Evolutionary conservation across 2,329 filamentous ascomycete genomes (phyloP).

Genomic region (Gnomoniopsis sp.): DNA sequence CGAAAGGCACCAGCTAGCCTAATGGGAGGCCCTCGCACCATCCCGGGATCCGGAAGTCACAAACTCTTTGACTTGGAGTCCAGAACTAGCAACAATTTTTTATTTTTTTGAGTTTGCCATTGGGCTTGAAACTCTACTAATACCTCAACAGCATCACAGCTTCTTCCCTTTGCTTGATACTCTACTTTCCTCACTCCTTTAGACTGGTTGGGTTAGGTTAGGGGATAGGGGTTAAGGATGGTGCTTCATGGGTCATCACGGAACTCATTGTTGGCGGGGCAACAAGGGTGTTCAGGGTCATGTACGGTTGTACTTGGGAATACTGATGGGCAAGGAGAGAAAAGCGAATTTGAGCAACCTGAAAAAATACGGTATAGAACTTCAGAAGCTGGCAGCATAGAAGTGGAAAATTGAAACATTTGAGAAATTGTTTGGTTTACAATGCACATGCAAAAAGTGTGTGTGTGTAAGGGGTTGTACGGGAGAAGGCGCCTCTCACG

Average conservation of each 20-base stretch:
- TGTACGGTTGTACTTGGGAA: not conserved
- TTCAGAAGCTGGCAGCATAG: constrained; percentile 1
- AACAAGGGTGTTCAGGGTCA: constrained; percentile 13
- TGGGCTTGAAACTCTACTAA: constrained; percentile 6
- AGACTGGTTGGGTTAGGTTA: constrained; percentile 9
- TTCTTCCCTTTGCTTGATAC: not conserved
- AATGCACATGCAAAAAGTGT: not conserved
- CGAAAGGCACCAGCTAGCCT: too few species aligned
- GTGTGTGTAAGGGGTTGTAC: too few species aligned
- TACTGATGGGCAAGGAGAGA: constrained; percentile 1
- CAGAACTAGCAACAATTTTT: not conserved
- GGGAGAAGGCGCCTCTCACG: too few species aligned
- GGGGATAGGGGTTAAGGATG: not conserved
- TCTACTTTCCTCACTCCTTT: constrained; percentile 9
- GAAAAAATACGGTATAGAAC: constrained; percentile 12
- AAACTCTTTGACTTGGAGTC: not conserved
- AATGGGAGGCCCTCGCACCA: too few species aligned
- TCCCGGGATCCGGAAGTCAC: too few species aligned
- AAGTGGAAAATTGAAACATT: not conserved
- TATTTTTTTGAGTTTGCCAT: constrained; percentile 6
- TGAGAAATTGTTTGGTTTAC: not conserved
- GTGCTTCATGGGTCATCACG: not conserved
- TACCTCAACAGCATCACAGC: not conserved
- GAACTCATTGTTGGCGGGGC: not conserved
- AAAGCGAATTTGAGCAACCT: not conserved